Percentiles rank a stretch among this genome's conserved stretches.
phyloP scores from a whole-genome alignment of 2,329 filamentous ascomycete genomes.

The Byssoonygena ceratinophila region DNA sequence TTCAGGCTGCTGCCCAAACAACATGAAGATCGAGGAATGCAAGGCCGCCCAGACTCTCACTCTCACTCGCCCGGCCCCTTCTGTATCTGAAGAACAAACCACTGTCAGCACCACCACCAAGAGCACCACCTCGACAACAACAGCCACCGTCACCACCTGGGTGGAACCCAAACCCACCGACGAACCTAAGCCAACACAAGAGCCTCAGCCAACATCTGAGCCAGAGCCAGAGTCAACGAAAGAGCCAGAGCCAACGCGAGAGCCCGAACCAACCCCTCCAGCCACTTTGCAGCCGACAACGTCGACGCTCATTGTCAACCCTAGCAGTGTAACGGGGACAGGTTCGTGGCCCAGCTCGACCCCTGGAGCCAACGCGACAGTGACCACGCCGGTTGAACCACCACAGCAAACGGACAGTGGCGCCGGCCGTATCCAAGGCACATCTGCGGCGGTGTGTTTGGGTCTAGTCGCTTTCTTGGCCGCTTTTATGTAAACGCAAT shows the following conservation, averaged over 20 bases:
- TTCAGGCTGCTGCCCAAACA: constrained; percentile 8
- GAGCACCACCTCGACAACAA: background rate
- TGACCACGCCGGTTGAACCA: background rate
- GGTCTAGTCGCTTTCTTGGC: background rate
- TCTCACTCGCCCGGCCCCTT: background rate
- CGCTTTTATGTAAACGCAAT: constrained; percentile 6
- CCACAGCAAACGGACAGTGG: constrained; percentile 8
- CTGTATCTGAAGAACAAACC: background rate
- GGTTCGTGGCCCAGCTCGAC: constrained; percentile 6
- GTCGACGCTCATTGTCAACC: background rate
- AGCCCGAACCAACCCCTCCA: background rate
- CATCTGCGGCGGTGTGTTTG: constrained; percentile 1
- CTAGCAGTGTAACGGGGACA: background rate
- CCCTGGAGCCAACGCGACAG: constrained; percentile 1
- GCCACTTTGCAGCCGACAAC: background rate
- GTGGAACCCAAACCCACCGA: background rate
- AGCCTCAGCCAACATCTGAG: background rate
- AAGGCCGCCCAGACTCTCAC: background rate
- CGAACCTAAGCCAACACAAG: background rate
- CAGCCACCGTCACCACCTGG: background rate
- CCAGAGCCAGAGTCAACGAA: background rate
- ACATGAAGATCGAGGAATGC: constrained; percentile 10
- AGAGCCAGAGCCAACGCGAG: background rate
- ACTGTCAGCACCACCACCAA: constrained; percentile 6
- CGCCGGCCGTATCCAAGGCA: background rate